These are phyloP conservation scores for Huntiella bhutanensis DNA, from an alignment of 2,329 filamentous ascomycete genomes.

Conservation along the genomic window DNA sequence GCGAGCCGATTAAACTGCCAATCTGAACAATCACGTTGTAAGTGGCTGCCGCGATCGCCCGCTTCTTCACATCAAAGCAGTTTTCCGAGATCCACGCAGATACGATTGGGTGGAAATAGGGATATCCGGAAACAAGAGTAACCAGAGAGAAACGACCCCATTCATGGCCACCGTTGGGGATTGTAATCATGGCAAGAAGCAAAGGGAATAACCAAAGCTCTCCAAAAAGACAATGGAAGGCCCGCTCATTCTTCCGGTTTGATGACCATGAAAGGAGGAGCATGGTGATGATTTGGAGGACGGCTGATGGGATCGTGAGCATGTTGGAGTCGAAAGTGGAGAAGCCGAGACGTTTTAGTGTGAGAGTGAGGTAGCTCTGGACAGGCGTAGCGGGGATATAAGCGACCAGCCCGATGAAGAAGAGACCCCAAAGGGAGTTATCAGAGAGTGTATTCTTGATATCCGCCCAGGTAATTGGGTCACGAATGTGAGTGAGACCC, in stretches of 20 bases:
- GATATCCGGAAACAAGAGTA: constrained; percentile 18
- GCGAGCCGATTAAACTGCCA: constrained; percentile 25
- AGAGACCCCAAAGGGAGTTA: constrained; percentile 37
- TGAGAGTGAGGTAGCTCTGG: constrained; percentile 16
- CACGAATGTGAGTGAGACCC: constrained; percentile 34
- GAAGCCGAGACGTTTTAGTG: constrained; percentile 15
- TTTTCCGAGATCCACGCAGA: constrained; percentile 34
- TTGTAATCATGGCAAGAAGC: constrained; percentile 17
- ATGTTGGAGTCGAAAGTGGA: constrained; percentile 35
- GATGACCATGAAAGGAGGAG: constrained; percentile 17
- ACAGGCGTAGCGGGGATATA: constrained; percentile 15
- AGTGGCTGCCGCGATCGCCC: constrained; percentile 40
- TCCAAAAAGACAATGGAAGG: constrained; percentile 17
- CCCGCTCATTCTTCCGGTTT: constrained; percentile 17
- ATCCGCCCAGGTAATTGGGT: constrained; percentile 26
- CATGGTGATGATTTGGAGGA: constrained; percentile 12
- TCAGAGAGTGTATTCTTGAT: constrained; percentile 30
- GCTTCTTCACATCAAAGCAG: constrained; percentile 39
- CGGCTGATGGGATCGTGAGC: constrained; percentile 28
- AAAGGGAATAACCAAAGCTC: constrained; percentile 20
- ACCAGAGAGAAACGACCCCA: constrained; percentile 18
- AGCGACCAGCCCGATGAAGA: constrained; percentile 17
- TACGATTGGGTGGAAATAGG: constrained; percentile 26
- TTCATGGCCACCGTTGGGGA: constrained; percentile 15
- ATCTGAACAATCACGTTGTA: constrained; percentile 26